Base-by-base conservation (phyloP, 83 land plant genomes). In the Thuja plicata region DNA sequence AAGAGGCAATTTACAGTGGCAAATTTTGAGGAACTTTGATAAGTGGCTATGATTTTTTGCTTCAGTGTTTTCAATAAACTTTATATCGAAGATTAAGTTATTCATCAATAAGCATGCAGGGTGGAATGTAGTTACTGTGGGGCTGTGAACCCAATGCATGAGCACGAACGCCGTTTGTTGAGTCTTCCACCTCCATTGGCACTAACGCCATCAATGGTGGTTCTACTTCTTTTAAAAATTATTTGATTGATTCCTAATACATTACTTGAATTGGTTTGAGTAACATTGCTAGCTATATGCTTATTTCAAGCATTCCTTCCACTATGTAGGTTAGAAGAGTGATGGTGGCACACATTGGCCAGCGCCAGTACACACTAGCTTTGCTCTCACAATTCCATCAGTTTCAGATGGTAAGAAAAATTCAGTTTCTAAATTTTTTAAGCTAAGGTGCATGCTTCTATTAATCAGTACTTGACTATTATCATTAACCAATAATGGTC, bases 311-410 rank as follows among this genome's bases (percentile, higher is more conserved):
- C 52, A 82, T 16, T 30, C 50, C 85, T 82, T 82, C 52, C 54
- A 82, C 12, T 11, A 6, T 46, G 34, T 50, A 82, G 54, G 54
- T 82, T 45, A 82, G 85, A 45, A 82, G 85, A 82, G 85, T 45
- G 85, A 45, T 45, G 85, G 85, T 46, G 32, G 85, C 54, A 43
- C 85, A 82, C 24, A 41, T 82, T 82, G 85, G 85, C 41, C 85
- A 32, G 2, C 6, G 54, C 85, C 85, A 82, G 30, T 82, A 82
- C 85, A 82, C 54, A n/a, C 2, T 45, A 82, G 85, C 54, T 82
- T 82, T 82, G 54, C 85, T 38, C 52, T 82, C 52, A 24, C 85
- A 45, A 46, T 82, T 27, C 17, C 30, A 46, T 82, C 85, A 46
- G 50, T 82, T 82, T 10, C 54, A n/a, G 85, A 46, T 10, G 85